A percentile compares a stretch with the other conserved stretches of the same genome.
Conservation (phyloP, 352 stramenopile species). For the Phytopythium litorale region DNA sequence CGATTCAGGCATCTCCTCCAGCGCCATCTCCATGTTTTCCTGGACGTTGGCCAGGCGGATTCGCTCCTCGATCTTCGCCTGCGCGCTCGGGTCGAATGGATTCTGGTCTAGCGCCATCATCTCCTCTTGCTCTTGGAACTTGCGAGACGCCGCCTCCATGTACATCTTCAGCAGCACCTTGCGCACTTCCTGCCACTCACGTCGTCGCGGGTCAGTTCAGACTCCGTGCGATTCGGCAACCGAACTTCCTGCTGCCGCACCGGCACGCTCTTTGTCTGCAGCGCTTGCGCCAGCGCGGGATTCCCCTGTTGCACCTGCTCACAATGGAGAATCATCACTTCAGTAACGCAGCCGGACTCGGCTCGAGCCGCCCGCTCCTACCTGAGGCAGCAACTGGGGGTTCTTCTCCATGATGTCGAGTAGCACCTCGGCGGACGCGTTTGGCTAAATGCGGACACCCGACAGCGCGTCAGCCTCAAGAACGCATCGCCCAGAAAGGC, state of each 20-base stretch:
- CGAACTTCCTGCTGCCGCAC: slow-evolving; percentile 21
- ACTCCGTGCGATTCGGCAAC: not conserved
- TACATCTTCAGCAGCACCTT: slow-evolving; percentile 84
- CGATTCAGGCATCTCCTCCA: slow-evolving; percentile 85
- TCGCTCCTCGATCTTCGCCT: slow-evolving; percentile 80
- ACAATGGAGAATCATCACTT: not conserved
- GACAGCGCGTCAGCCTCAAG: not conserved
- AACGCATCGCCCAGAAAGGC: not conserved
- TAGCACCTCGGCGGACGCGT: slow-evolving; percentile 68
- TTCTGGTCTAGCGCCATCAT: slow-evolving; percentile 62
- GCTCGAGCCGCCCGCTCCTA: slow-evolving; percentile 8
- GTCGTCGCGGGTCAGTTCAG: not conserved
- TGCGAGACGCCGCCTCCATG: slow-evolving; percentile 74
- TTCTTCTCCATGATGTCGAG: slow-evolving; percentile 86
- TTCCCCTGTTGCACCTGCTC: slow-evolving; percentile 61
- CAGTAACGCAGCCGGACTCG: not conserved
- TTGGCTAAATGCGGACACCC: slow-evolving; percentile 16
- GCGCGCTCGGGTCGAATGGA: slow-evolving; percentile 69
- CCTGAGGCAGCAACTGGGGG: slow-evolving; percentile 58
- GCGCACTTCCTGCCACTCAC: slow-evolving; percentile 55
- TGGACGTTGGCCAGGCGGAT: slow-evolving; percentile 85
- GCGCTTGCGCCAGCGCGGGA: slow-evolving; percentile 51
- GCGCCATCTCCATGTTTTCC: slow-evolving; percentile 88
- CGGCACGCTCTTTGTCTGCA: slow-evolving; percentile 63
- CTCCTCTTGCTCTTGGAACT: slow-evolving; percentile 81